phyloP scores from a whole-genome alignment of 768 basidiomycete genomes.

The Lactifluus piperatus region DNA sequence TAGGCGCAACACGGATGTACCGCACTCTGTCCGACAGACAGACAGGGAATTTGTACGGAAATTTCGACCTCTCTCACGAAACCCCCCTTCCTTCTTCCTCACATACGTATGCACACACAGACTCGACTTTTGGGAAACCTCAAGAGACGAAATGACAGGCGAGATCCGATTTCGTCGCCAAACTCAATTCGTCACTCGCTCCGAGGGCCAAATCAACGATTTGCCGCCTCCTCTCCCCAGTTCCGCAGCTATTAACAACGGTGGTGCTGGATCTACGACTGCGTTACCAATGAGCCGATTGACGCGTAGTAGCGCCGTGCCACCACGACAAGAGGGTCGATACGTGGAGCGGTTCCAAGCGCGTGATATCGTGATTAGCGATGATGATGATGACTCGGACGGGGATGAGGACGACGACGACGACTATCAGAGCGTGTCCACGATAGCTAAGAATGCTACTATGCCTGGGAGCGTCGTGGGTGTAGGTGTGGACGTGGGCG shows the following conservation, averaged over 20 bases:
- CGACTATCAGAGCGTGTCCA: no score
- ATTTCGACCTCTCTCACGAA: no score
- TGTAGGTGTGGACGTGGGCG: no score
- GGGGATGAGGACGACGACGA: no score
- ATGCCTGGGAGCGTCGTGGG: no score
- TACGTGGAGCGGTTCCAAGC: constrained; percentile 19
- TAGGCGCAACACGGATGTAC: constrained; percentile 20
- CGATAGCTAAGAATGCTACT: no score
- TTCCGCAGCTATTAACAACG: no score
- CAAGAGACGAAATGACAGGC: constrained; percentile 13
- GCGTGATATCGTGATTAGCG: constrained; percentile 12
- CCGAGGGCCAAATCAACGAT: not conserved
- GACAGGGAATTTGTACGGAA: constrained; percentile 11
- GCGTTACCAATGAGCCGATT: constrained; percentile 12
- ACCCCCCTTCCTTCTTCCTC: not conserved
- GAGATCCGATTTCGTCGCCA: constrained; percentile 19
- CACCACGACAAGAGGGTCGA: not conserved
- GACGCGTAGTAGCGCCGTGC: constrained; percentile 10
- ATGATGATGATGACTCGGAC: not conserved
- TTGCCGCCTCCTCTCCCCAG: no score
- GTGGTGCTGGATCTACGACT: not conserved
- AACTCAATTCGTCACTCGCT: constrained; percentile 3
- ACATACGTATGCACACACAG: not conserved
- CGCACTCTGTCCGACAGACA: constrained; percentile 15
- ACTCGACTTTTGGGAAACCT: constrained; percentile 19